These are phyloP conservation scores for Pseudogymnoascus sp. DNA, from an alignment of 2,329 filamentous ascomycete genomes.

Conservation along the genomic window DNA sequence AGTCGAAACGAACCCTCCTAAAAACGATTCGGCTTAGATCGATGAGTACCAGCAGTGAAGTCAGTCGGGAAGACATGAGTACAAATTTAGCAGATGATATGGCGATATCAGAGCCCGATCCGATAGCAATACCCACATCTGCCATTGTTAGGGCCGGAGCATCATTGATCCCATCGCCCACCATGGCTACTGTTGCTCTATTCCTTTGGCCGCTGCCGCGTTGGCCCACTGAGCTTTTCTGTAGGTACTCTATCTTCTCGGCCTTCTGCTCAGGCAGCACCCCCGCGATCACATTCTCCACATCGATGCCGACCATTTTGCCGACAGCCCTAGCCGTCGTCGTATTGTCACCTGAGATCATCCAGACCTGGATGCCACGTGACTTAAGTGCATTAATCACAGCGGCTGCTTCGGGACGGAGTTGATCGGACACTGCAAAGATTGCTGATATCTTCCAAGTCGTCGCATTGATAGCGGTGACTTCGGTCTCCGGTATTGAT, in stretches of 20 bases:
- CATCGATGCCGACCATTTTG: conserved; percentile 68
- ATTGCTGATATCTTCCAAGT: too few species aligned
- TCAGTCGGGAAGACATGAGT: conserved; percentile 87
- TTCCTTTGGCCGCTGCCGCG: too few species aligned
- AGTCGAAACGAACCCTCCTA: conserved; percentile 84
- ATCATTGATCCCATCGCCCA: conserved; percentile 97
- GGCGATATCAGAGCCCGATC: conserved; percentile 88
- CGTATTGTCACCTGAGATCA: conserved; percentile 88
- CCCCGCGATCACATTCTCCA: conserved; percentile 72
- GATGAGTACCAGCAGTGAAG: conserved; percentile 73
- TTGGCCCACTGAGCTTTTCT: conserved; percentile 62
- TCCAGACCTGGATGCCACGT: conserved; percentile 80
- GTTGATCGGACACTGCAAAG: conserved; percentile 81
- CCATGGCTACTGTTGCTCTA: conserved; percentile 90
- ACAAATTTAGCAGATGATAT: conserved; percentile 97
- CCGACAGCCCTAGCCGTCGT: conserved; percentile 81
- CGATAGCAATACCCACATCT: conserved; percentile 86
- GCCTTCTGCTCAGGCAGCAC: conserved; percentile 90
- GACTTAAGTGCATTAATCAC: conserved; percentile 72
- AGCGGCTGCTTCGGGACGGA: conserved; percentile 80
- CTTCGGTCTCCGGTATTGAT: conserved; percentile 32
- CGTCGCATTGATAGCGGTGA: conserved; percentile 79
- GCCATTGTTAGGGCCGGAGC: conserved; percentile 90
- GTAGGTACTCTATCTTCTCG: conserved; percentile 69
- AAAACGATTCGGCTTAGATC: conserved; percentile 84